These are phyloP conservation scores for Rubia balearica DNA, from an alignment of 305 asterid genomes.

Conservation along the genomic window DNA sequence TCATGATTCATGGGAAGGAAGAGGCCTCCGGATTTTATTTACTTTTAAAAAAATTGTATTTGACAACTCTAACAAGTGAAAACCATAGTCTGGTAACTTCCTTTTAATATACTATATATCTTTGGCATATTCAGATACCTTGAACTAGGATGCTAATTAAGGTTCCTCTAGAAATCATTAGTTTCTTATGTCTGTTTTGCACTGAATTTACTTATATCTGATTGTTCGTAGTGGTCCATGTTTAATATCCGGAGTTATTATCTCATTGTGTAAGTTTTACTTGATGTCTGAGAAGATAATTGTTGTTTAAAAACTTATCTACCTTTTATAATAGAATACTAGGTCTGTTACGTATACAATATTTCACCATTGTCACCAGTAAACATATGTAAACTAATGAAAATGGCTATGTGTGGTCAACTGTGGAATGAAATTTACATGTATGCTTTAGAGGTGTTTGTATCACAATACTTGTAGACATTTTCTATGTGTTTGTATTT, in stretches of 20 bases:
- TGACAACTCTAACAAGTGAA: conserved; percentile 73
- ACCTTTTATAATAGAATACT: too few species aligned
- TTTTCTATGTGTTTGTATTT: too few species aligned
- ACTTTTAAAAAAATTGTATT: conserved; percentile 96
- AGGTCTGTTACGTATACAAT: too few species aligned
- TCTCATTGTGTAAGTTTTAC: neutral
- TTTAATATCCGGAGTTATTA: neutral
- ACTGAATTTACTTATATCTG: neutral
- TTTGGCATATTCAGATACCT: neutral
- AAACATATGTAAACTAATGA: too few species aligned
- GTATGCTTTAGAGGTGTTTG: too few species aligned
- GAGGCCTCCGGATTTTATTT: conserved; percentile 82
- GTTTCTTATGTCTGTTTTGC: neutral
- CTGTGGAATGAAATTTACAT: too few species aligned
- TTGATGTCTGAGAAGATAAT: neutral
- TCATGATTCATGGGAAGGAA: conserved; percentile 64
- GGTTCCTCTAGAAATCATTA: neutral
- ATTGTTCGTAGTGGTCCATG: neutral
- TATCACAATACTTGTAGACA: too few species aligned
- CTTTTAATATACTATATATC: neutral
- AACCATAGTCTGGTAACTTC: conserved; percentile 66
- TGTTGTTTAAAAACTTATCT: neutral
- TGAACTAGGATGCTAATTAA: neutral
- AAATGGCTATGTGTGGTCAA: too few species aligned
- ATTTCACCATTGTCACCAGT: too few species aligned